Evolutionary conservation across 2,329 filamentous ascomycete genomes (phyloP), one percentile per base, ranked within the genome.

Genomic region (Hirsutella minnesotensis): DNA sequence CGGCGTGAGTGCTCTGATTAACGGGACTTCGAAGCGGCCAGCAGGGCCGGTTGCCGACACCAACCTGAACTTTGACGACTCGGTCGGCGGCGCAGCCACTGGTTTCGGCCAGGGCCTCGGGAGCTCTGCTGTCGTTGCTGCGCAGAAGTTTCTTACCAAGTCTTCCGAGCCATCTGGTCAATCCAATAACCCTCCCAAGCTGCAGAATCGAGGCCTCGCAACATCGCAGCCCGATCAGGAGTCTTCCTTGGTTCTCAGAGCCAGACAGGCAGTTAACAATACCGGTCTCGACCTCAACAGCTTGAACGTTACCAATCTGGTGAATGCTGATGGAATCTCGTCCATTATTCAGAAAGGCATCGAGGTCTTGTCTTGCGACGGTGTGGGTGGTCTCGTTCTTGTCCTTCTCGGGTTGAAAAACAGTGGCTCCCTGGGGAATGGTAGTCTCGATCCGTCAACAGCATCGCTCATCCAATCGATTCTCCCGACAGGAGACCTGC

Each of bases 61-160:
- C 19, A 55, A 51, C 18, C 44, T 61, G 5, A 41, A 44, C 4
- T 63, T 62, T 24, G 51, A 65, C 43, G 62, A 65, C 45, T 55
- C 58, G 2, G 46, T 63, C 16, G 54, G 53, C 15, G 62, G 62
- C 12, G 60, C 56, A 10, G 58, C 60, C 1, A 52, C 53, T 16
- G 61, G 61, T 0, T 57, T 65, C 22, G 62, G 60, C 8, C 53
- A 55, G 18, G 61, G 62, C 0, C 49, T 64, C 4, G 59, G 60
- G 0, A 56, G 55, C 3, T 56, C 62, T 29, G 60, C 56, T 5
- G 54, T 61, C 2, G 42, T 60, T 12, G 50, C 61, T 3, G 51
- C 51, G 5, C 53, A 57, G 29, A 51, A 56, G 44, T 47, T 64
- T 3, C 29, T 62, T 47, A 49, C 8, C 16, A 45, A 12, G 47